These are phyloP conservation scores for Didymella arachidicola DNA, from an alignment of 2,329 filamentous ascomycete species.

Conservation along the genomic window DNA sequence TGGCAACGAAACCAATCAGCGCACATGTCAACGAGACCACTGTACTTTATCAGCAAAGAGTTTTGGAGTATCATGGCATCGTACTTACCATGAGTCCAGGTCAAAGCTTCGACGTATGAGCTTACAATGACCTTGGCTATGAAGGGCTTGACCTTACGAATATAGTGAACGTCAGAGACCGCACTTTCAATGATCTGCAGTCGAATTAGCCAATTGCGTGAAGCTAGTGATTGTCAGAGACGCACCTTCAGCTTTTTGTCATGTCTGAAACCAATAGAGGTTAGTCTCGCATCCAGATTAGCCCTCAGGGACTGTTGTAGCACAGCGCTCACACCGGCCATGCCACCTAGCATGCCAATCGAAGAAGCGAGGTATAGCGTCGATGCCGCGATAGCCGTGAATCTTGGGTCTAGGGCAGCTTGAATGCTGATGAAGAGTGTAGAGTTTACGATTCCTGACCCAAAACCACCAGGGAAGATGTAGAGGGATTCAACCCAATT, in stretches of 20 bases:
- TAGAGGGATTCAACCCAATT: constrained; percentile 39
- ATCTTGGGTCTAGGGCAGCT: constrained; percentile 30
- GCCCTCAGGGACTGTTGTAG: constrained; percentile 31
- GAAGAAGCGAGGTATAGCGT: constrained; percentile 31
- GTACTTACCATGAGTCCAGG: constrained; percentile 34
- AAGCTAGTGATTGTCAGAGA: background rate
- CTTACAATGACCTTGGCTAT: constrained; percentile 25
- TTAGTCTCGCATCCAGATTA: constrained; percentile 26
- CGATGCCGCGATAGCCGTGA: constrained; percentile 33
- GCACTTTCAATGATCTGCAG: constrained; percentile 30
- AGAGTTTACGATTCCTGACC: constrained; percentile 34
- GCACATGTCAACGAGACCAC: constrained; percentile 32
- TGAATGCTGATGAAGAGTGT: constrained; percentile 40
- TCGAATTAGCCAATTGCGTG: background rate
- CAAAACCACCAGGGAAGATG: constrained; percentile 41
- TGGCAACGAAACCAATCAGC: constrained; percentile 27
- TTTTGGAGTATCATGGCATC: background rate
- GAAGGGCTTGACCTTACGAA: constrained; percentile 24
- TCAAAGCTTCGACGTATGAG: constrained; percentile 35
- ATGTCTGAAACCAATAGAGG: constrained; percentile 17
- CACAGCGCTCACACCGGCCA: constrained; percentile 36
- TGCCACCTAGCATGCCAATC: constrained; percentile 31
- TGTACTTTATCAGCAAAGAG: constrained; percentile 6
- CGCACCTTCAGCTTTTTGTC: constrained; percentile 16
- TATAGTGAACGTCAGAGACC: constrained; percentile 31